These are phyloP conservation scores for Penicillium antarcticum DNA, from an alignment of 495 filamentous ascomycete species.

Conservation along the genomic window DNA sequence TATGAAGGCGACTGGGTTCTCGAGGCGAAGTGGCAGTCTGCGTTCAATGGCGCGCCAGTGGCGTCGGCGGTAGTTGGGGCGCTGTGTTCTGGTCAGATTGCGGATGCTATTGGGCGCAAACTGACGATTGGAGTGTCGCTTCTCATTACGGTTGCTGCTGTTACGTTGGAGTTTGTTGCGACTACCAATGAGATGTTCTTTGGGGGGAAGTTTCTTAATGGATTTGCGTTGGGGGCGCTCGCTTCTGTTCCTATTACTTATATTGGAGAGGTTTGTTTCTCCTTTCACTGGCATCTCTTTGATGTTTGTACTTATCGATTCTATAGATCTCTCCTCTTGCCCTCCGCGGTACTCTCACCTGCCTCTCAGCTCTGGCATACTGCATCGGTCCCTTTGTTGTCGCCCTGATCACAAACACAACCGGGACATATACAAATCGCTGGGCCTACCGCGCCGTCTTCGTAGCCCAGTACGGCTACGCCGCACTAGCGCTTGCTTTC, in stretches of 20 bases:
- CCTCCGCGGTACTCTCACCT: constrained; percentile 25
- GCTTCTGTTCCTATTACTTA: constrained; percentile 23
- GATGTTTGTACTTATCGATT: neutral
- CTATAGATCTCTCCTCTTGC: constrained; percentile 22
- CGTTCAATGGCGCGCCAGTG: constrained; percentile 22
- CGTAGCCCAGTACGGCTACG: constrained; percentile 24
- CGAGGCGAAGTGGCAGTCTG: constrained; percentile 27
- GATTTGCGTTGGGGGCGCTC: constrained; percentile 24
- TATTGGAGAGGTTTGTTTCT: constrained; percentile 22
- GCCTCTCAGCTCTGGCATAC: constrained; percentile 20
- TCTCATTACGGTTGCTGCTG: constrained; percentile 19
- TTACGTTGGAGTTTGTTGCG: constrained; percentile 26
- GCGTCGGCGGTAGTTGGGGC: constrained; percentile 16
- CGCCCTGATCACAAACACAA: constrained; percentile 24
- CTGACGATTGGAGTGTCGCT: constrained; percentile 12
- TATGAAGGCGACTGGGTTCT: constrained; percentile 24
- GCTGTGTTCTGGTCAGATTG: constrained; percentile 16
- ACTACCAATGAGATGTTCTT: constrained; percentile 29
- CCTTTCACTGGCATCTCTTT: neutral
- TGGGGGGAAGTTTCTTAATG: constrained; percentile 30
- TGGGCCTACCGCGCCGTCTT: constrained; percentile 34
- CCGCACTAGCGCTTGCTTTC: constrained; percentile 12
- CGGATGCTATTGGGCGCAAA: constrained; percentile 12
- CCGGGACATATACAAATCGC: constrained; percentile 17
- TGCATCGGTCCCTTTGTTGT: constrained; percentile 26